phyloP scores from a whole-genome alignment of 164 flowering plant species.

The Litsea cubeba region DNA sequence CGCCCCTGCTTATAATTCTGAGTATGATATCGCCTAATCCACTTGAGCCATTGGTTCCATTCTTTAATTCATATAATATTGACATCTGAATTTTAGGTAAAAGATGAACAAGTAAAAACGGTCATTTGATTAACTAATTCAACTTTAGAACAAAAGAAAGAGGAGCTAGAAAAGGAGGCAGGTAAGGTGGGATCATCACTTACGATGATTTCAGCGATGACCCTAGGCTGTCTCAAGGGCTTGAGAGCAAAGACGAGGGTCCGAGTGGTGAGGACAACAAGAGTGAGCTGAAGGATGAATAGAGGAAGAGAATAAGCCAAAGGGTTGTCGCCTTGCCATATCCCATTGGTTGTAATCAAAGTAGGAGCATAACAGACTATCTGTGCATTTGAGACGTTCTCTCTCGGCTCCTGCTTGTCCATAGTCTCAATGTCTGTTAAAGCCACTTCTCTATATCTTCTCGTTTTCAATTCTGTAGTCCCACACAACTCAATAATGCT shows the following conservation, averaged over 20 bases:
- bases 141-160: too few relatives aligned
- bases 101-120: too few relatives aligned
- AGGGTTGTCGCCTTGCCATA: constrained; percentile 22
- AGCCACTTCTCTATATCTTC: too few relatives aligned
- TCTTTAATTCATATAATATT: too few relatives aligned
- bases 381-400: background rate
- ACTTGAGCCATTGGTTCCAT: too few relatives aligned
- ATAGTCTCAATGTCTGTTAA: background rate
- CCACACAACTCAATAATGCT: background rate
- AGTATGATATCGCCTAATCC: too few relatives aligned
- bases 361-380: constrained; percentile 17
- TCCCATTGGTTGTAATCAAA: constrained; percentile 17
- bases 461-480: background rate
- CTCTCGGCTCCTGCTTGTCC: background rate
- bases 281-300: constrained; percentile 17
- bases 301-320: constrained; percentile 17
- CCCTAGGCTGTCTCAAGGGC: constrained; percentile 24
- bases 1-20: too few relatives aligned
- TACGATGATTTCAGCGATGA: constrained; percentile 26
- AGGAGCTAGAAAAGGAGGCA: too few relatives aligned
- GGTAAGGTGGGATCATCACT: background rate
- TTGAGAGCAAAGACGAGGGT: constrained; percentile 13
- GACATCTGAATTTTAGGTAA: too few relatives aligned
- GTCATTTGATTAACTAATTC: too few relatives aligned
- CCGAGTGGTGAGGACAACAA: constrained; percentile 16